These are phyloP conservation scores for Dimargaris xerosporica DNA, from an alignment of 192 early-diverging fungal genomes.

Conservation along the genomic window DNA sequence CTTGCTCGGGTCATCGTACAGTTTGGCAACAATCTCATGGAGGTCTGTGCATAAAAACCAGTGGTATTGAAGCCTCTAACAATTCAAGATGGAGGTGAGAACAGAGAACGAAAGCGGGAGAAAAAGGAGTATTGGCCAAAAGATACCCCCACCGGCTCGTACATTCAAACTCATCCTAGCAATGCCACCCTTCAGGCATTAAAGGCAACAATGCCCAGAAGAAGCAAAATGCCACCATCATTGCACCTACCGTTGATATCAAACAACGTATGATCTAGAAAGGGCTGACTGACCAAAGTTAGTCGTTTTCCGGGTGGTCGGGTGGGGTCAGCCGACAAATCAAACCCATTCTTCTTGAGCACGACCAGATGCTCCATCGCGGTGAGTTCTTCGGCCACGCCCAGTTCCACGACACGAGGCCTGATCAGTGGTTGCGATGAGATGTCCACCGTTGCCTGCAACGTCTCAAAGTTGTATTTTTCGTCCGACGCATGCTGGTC, in stretches of 20 bases:
- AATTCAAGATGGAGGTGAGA: too few species aligned
- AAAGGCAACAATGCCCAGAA: too few species aligned
- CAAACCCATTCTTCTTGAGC: conserved; percentile 70
- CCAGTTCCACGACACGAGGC: conserved; percentile 50
- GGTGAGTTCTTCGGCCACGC: conserved; percentile 59
- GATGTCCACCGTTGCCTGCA: conserved; percentile 47
- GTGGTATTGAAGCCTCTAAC: too few species aligned
- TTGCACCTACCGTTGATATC: conserved; percentile 48
- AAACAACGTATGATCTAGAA: conserved; percentile 59
- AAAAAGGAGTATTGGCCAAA: too few species aligned
- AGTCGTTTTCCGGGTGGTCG: conserved; percentile 44
- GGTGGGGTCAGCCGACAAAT: conserved; percentile 42
- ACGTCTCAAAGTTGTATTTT: conserved; percentile 88
- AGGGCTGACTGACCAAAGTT: conserved; percentile 52
- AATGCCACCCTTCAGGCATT: too few species aligned
- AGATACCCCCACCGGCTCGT: too few species aligned
- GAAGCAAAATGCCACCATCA: too few species aligned
- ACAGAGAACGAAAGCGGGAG: too few species aligned
- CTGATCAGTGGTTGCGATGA: conserved; percentile 50
- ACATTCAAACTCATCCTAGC: too few species aligned
- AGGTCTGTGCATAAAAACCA: too few species aligned
- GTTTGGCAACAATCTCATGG: too few species aligned
- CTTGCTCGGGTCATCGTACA: too few species aligned
- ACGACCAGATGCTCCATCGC: conserved; percentile 59
- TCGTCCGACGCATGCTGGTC: conserved; percentile 98